Evolutionary conservation across 805 yeast species (phyloP).

Genomic region (Kuraishia molischiana): DNA sequence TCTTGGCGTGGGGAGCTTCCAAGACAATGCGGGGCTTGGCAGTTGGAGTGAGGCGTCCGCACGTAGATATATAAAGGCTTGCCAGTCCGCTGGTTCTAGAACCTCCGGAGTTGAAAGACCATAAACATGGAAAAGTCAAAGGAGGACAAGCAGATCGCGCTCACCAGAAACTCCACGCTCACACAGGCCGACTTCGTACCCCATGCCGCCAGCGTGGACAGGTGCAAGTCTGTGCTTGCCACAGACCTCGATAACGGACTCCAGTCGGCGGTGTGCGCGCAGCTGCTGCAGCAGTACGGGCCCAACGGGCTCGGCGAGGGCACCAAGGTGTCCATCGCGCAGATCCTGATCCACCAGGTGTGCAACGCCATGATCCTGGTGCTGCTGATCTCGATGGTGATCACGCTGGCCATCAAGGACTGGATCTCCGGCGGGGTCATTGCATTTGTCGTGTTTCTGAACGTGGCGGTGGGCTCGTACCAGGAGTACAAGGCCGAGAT

Average conservation of each 20-base stretch:
- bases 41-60: too few species aligned
- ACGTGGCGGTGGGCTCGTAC: slow-evolving; percentile 55
- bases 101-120: too few species aligned
- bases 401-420: slow-evolving; percentile 63
- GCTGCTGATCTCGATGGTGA: slow-evolving; percentile 55
- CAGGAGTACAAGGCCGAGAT: slow-evolving; percentile 71
- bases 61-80: too few species aligned
- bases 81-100: too few species aligned
- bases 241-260: slow-evolving; percentile 43
- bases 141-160: not conserved
- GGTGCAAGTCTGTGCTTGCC: slow-evolving; percentile 7
- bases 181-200: too few species aligned
- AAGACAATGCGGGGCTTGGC: too few species aligned
- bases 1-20: too few species aligned
- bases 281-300: slow-evolving; percentile 32
- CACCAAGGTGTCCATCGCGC: slow-evolving; percentile 38
- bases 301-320: slow-evolving; percentile 54
- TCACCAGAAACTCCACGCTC: not conserved
- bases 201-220: too few species aligned
- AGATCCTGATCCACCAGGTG: slow-evolving; percentile 54
- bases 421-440: slow-evolving; percentile 83
- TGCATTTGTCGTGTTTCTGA: slow-evolving; percentile 53
- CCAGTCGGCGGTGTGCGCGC: slow-evolving; percentile 20
- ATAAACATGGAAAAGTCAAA: too few species aligned
- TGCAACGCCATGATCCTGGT: slow-evolving; percentile 77